Evolutionary conservation across 345 rosid species (phyloP).

Genomic region (Populus ilicifolia): DNA sequence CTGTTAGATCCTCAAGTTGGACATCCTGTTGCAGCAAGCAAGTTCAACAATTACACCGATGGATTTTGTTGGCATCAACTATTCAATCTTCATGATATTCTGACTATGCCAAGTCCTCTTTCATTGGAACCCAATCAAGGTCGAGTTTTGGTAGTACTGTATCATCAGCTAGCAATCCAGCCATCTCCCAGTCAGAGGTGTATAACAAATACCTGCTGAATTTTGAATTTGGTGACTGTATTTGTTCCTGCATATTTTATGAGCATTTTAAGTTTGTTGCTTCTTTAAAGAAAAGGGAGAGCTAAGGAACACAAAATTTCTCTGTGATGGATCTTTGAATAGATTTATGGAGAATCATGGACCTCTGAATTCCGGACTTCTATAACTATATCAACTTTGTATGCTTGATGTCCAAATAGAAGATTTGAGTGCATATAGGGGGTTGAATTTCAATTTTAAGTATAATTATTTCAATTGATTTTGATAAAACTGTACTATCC

Average conservation of each 20-base stretch:
- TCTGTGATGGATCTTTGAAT: background rate
- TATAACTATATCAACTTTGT: background rate
- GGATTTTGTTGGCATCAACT: conserved; percentile 16
- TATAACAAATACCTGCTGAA: background rate
- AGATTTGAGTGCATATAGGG: background rate
- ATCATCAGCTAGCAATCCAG: conserved; percentile 16
- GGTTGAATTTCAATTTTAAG: background rate
- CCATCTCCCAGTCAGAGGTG: conserved; percentile 40
- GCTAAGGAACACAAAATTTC: background rate
- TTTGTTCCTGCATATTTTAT: background rate
- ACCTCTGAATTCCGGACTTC: background rate
- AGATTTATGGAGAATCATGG: background rate
- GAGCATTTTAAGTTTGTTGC: background rate
- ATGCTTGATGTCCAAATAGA: background rate
- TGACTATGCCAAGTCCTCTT: conserved; percentile 11
- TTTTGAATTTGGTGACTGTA: background rate
- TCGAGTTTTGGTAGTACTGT: conserved; percentile 25
- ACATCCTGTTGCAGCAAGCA: conserved; percentile 22
- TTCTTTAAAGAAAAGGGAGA: background rate
- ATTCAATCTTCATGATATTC: conserved; percentile 26
- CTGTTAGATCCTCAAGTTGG: background rate
- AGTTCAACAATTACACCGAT: conserved; percentile 18
- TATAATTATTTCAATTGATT: background rate
- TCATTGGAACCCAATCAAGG: conserved; percentile 15
- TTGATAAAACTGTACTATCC: background rate